Percentiles rank a stretch among this genome's conserved stretches.
These are phyloP conservation scores for Pleurotus ostreatus DNA, from an alignment of 768 basidiomycete species.

Conservation along the genomic window DNA sequence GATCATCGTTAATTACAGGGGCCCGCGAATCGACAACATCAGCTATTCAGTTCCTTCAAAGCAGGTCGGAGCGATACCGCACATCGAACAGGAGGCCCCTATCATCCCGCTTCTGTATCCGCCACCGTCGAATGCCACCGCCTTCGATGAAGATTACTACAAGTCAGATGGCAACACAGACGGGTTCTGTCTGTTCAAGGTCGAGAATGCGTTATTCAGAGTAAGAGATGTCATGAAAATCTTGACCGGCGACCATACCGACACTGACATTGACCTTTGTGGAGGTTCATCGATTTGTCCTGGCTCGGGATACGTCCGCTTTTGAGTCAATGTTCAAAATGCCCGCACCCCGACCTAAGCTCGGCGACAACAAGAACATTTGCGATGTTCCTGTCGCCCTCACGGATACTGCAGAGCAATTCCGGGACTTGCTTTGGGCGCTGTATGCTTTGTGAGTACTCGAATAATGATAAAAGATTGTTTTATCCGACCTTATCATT, in stretches of 20 bases:
- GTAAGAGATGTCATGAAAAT: constrained; percentile 26
- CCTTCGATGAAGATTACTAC: constrained; percentile 31
- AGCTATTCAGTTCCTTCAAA: neutral
- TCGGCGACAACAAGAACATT: constrained; percentile 20
- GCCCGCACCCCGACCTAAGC: constrained; percentile 17
- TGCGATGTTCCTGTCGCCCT: constrained; percentile 32
- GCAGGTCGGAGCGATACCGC: neutral
- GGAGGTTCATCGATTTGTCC: constrained; percentile 42
- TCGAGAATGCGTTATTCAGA: constrained; percentile 61
- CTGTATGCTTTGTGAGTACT: constrained; percentile 41
- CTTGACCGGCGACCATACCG: neutral
- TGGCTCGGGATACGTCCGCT: constrained; percentile 37
- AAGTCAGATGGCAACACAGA: constrained; percentile 27
- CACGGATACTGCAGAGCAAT: constrained; percentile 38
- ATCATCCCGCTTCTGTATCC: neutral
- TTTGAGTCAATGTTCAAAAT: constrained; percentile 39
- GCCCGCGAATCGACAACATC: neutral
- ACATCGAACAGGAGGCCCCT: neutral
- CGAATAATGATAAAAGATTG: too few relatives aligned
- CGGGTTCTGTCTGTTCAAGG: constrained; percentile 57
- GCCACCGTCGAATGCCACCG: neutral
- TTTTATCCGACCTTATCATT: too few relatives aligned
- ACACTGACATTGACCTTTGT: neutral
- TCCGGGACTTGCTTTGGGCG: constrained; percentile 47
- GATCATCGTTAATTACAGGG: neutral